Evolutionary conservation across 805 yeast genomes (phyloP), one percentile per base, ranked within the genome.

Genomic region (Lipomyces kockii): DNA sequence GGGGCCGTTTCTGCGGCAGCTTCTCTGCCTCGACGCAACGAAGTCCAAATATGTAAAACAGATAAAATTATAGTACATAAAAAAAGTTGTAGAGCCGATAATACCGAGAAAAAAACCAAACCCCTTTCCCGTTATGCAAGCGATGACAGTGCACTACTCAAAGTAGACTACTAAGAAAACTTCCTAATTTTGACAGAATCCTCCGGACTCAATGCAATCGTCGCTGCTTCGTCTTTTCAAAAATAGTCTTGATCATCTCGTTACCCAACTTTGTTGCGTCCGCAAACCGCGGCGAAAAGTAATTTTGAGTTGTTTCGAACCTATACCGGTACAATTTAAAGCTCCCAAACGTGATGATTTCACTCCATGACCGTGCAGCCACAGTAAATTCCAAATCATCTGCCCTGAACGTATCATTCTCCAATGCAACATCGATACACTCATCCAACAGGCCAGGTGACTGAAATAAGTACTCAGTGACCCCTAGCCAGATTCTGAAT

Each of bases 301-400:
- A 95, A n/a, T 81, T 76, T 76, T 92, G 97, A 0, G 96, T 90
- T 58, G 83, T 83, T 73, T 89, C 93, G 77, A 95, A 95, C 75
- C 87, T 87, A 55, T 79, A 78, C 67, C 84, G 83, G 81, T 95
- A 95, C 61, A 89, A 78, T 7, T 86, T 85, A 76, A 87, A 93
- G 76, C 88, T 89, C 12, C 92, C 94, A 74, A 86, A 85, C 1
- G 88, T 81, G 0, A 95, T 92, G 51, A 93, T 86, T 63, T 86
- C 87, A 54, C 97, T 87, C 98, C 98, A 95, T n/a, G 62, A 35
- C 65, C 97, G 83, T 0, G 98, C 96, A 0, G 98, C 97, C 60
- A 93, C 84, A 1, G 92, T 92, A 78, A 95, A 95, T 78, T 93
- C 97, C 72, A 93, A 80, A 78, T 95, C 99, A 76, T 95, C 99